These are phyloP conservation scores for Grosmannia serpens DNA, from an alignment of 2,329 filamentous ascomycete species.

Conservation along the genomic window DNA sequence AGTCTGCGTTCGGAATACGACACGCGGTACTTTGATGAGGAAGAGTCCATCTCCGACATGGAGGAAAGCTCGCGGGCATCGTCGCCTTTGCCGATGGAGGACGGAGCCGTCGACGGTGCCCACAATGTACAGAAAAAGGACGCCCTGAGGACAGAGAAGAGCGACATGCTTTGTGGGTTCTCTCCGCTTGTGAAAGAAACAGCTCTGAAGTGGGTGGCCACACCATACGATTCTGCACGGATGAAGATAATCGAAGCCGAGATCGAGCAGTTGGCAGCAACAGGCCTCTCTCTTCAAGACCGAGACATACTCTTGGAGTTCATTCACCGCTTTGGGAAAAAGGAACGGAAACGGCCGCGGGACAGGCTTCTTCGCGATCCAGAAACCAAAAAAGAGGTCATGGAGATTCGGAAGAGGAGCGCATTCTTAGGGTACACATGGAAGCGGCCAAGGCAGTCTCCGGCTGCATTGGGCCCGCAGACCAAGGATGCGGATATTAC, in stretches of 20 bases:
- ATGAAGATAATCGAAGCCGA: slow-evolving; percentile 37
- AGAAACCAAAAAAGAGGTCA: slow-evolving; percentile 50
- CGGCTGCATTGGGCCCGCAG: background rate
- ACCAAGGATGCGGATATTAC: slow-evolving; percentile 4
- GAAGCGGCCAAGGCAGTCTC: slow-evolving; percentile 33
- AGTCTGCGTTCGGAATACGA: slow-evolving; percentile 56
- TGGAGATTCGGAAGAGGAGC: slow-evolving; percentile 69
- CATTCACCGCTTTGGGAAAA: slow-evolving; percentile 40
- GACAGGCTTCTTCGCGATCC: slow-evolving; percentile 75
- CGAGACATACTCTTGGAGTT: slow-evolving; percentile 37
- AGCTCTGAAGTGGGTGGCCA: slow-evolving; percentile 32
- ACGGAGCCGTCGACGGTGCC: slow-evolving; percentile 29
- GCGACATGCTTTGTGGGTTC: slow-evolving; percentile 25
- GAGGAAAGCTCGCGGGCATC: slow-evolving; percentile 6
- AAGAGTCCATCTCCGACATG: slow-evolving; percentile 54
- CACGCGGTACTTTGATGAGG: slow-evolving; percentile 83
- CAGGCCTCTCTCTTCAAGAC: slow-evolving; percentile 22
- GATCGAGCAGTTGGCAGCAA: slow-evolving; percentile 26
- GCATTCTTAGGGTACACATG: slow-evolving; percentile 91
- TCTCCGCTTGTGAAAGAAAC: slow-evolving; percentile 28
- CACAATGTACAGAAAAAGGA: background rate
- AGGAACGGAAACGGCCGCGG: slow-evolving; percentile 67
- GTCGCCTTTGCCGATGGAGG: slow-evolving; percentile 29
- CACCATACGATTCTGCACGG: slow-evolving; percentile 35
- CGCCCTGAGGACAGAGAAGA: slow-evolving; percentile 17